Evolutionary conservation across 192 early-diverging fungal genomes (phyloP).

Genomic region (Coemansia furcata): DNA sequence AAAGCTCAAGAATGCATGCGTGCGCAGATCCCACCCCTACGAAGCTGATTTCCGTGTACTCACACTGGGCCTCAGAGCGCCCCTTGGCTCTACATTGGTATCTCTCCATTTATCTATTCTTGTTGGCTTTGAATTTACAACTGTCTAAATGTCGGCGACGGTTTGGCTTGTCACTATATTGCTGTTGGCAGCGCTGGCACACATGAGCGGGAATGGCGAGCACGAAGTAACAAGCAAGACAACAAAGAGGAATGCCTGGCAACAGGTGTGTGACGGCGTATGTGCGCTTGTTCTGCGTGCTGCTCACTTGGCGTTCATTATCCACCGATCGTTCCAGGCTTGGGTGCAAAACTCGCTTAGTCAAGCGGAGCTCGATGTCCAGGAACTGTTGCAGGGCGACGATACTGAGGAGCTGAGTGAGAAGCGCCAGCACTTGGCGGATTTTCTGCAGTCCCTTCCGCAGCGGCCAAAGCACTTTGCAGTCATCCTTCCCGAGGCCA

Average conservation of each 20-base stretch:
- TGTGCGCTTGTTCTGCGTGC: conserved; percentile 29
- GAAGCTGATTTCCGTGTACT: background rate
- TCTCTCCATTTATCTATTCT: background rate
- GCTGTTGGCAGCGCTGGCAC: conserved; percentile 28
- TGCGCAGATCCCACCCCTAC: background rate
- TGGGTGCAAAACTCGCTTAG: conserved; percentile 43
- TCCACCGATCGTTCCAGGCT: conserved; percentile 38
- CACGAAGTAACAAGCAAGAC: conserved; percentile 2
- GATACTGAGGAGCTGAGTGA: conserved; percentile 26
- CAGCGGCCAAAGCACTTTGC: conserved; percentile 42
- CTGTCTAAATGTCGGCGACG: conserved; percentile 14
- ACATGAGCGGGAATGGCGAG: conserved; percentile 7
- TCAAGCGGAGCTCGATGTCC: conserved; percentile 40
- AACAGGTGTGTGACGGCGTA: conserved; percentile 27
- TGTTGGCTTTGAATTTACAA: background rate
- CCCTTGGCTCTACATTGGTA: background rate
- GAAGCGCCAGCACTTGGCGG: conserved; percentile 27
- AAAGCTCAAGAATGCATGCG: background rate
- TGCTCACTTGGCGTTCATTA: conserved; percentile 32
- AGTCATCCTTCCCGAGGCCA: conserved; percentile 29
- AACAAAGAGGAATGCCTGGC: conserved; percentile 1
- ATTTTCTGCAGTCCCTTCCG: conserved; percentile 32
- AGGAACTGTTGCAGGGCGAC: conserved; percentile 32
- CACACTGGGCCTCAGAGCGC: background rate
- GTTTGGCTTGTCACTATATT: conserved; percentile 18